phyloP scores from a whole-genome alignment of 2,329 filamentous ascomycete genomes.

The Sporothrix euskadiensis region DNA sequence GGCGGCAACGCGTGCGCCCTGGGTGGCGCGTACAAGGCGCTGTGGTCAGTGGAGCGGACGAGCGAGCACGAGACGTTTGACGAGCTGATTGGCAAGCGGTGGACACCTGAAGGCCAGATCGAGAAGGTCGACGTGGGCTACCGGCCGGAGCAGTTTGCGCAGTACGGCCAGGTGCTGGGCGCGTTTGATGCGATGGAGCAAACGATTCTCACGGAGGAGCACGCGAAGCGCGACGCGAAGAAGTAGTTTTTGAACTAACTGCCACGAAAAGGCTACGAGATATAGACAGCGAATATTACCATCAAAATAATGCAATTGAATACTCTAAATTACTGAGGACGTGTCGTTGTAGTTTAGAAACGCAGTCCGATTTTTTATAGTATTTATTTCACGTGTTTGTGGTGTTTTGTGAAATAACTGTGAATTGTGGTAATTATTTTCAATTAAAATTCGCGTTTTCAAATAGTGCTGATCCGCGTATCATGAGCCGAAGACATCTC shows the following conservation, averaged over 20 bases:
- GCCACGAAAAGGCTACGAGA: background rate
- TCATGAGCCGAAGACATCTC: background rate
- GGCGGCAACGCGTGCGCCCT: slow-evolving; percentile 94
- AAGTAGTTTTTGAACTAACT: background rate
- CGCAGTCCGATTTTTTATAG: background rate
- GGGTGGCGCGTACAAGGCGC: slow-evolving; percentile 91
- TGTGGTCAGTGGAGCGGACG: slow-evolving; percentile 80
- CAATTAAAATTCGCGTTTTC: background rate
- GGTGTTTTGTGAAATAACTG: background rate
- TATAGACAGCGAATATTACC: background rate
- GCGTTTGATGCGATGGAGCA: slow-evolving; percentile 77
- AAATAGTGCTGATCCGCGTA: background rate
- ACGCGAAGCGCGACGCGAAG: slow-evolving; percentile 33
- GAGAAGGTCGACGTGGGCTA: slow-evolving; percentile 83
- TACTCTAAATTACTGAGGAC: background rate
- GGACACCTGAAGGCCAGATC: slow-evolving; percentile 82
- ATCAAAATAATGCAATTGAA: background rate
- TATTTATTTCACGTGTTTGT: background rate
- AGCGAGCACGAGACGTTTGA: slow-evolving; percentile 75
- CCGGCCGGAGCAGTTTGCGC: slow-evolving; percentile 68
- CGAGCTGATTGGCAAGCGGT: slow-evolving; percentile 77
- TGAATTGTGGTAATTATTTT: background rate
- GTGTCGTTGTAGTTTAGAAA: background rate
- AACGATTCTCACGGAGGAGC: slow-evolving; percentile 55
- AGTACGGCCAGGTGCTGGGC: slow-evolving; percentile 73